Evolutionary conservation across 73 alveolate genomes (phyloP).

Genomic region (Tetrahymena thermophila): DNA sequence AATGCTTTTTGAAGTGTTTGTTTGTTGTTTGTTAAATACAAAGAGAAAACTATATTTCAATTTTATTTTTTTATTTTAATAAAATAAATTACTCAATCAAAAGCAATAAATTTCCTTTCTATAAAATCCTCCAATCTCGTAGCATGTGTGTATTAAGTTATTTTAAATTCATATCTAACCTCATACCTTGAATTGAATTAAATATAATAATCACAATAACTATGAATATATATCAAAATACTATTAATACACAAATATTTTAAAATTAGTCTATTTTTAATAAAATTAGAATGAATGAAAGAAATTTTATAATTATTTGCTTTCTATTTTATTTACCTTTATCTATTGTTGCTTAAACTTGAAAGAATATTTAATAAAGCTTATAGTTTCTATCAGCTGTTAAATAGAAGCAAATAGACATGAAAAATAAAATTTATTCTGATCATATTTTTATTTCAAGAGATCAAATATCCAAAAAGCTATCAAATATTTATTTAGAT

Average conservation of each 20-base stretch:
- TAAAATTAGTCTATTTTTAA: neutral
- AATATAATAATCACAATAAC: too few relatives aligned
- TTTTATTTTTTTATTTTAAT: too few relatives aligned
- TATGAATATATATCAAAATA: too few relatives aligned
- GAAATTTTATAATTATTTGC: neutral
- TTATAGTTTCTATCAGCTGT: neutral
- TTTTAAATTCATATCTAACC: neutral
- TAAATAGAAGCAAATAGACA: neutral
- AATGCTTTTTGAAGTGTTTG: neutral
- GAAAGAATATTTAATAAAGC: neutral
- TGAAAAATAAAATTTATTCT: neutral
- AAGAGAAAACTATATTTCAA: neutral
- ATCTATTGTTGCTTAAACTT: neutral
- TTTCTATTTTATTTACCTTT: neutral
- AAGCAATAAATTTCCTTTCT: neutral
- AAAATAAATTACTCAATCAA: neutral
- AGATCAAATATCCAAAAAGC: neutral
- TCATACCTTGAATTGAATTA: too few relatives aligned
- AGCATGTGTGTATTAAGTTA: neutral
- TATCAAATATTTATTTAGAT: neutral
- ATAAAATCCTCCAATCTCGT: neutral
- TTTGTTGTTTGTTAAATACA: neutral
- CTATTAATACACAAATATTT: too few relatives aligned
- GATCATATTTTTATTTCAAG: neutral
- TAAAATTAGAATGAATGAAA: too few relatives aligned